phyloP scores from a whole-genome alignment of 2,329 filamentous ascomycete species.

The Ilyonectria sp. region DNA sequence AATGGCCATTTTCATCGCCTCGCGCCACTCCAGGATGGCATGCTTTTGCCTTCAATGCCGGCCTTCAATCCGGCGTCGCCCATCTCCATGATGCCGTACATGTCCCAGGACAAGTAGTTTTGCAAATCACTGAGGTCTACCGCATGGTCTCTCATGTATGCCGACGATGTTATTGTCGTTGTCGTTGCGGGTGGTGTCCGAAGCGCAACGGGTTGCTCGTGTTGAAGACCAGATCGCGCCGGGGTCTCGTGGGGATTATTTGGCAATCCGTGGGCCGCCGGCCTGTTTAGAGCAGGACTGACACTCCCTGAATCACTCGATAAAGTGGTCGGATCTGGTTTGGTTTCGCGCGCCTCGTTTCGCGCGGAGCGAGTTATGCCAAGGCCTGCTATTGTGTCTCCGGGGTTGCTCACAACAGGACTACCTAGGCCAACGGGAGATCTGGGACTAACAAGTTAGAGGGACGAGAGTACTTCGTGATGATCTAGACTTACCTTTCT shows the following conservation, averaged over 20 bases:
- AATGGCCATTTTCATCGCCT: slow-evolving; percentile 30
- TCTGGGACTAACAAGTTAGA: slow-evolving; percentile 31
- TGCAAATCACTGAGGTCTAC: slow-evolving; percentile 58
- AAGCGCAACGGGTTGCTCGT: slow-evolving; percentile 54
- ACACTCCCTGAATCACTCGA: slow-evolving; percentile 30
- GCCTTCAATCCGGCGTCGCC: slow-evolving; percentile 55
- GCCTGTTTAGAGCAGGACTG: slow-evolving; percentile 34
- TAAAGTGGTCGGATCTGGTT: slow-evolving; percentile 36
- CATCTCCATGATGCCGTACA: slow-evolving; percentile 60
- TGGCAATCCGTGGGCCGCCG: slow-evolving; percentile 28
- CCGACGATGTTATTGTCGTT: slow-evolving; percentile 19
- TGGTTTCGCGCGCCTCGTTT: slow-evolving; percentile 39
- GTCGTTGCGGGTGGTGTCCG: slow-evolving; percentile 40
- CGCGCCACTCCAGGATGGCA: slow-evolving; percentile 50
- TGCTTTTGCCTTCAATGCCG: slow-evolving; percentile 52
- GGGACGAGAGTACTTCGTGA: neutral
- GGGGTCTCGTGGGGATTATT: slow-evolving; percentile 42
- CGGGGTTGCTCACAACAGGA: slow-evolving; percentile 38
- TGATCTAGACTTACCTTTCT: slow-evolving; percentile 35
- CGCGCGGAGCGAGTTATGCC: slow-evolving; percentile 44
- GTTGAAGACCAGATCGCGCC: slow-evolving; percentile 53
- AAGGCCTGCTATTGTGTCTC: slow-evolving; percentile 42
- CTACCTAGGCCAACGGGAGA: slow-evolving; percentile 39
- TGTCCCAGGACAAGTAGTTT: slow-evolving; percentile 58
- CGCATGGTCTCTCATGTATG: slow-evolving; percentile 53